phyloP scores from a whole-genome alignment of 2,329 filamentous ascomycete genomes.

The Hirsutella minnesotensis region DNA sequence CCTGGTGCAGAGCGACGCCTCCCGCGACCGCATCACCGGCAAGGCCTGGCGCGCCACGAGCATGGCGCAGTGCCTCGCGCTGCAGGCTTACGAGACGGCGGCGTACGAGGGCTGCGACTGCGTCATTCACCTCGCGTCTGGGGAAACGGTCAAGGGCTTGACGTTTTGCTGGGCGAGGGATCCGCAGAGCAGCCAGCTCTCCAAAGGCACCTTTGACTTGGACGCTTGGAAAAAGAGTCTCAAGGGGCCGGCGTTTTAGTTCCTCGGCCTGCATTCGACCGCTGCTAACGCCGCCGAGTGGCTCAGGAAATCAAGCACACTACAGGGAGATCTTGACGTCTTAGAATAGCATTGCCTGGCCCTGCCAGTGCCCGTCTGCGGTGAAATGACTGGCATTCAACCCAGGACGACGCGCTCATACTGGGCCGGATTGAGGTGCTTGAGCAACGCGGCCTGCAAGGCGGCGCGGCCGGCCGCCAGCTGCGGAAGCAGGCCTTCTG shows the following conservation, averaged over 20 bases:
- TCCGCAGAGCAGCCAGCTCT: background rate
- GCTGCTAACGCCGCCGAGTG: too few relatives aligned
- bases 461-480: constrained; percentile 35
- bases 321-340: too few relatives aligned
- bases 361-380: too few relatives aligned
- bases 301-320: too few relatives aligned
- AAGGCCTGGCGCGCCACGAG: background rate
- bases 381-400: background rate
- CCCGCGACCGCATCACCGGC: background rate
- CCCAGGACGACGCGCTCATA: constrained; percentile 39
- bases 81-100: background rate
- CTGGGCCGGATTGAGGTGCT: constrained; percentile 29
- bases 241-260: background rate
- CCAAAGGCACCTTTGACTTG: background rate
- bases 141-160: background rate
- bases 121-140: background rate
- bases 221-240: background rate
- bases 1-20: background rate
- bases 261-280: too few relatives aligned
- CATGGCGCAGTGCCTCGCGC: background rate
- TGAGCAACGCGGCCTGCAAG: constrained; percentile 34
- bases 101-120: background rate
- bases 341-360: too few relatives aligned
- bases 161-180: background rate
- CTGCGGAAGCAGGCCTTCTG: constrained; percentile 37